Evolutionary conservation across 495 filamentous ascomycete species (phyloP).

Genomic region (Penicillium maclennaniae): DNA sequence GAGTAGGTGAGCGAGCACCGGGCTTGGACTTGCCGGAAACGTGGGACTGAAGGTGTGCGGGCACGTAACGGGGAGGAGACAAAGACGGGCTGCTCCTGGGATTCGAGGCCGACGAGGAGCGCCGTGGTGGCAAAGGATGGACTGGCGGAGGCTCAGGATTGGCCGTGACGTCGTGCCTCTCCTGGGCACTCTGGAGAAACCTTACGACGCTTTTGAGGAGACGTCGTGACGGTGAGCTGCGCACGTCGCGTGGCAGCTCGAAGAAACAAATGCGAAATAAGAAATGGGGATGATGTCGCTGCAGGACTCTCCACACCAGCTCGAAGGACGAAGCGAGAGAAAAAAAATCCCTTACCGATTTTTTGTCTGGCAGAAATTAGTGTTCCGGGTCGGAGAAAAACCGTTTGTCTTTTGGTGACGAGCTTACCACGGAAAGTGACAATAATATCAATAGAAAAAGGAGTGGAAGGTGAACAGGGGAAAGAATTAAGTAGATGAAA

Average conservation of each 20-base stretch:
- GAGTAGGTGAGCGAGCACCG: slow-evolving; percentile 45
- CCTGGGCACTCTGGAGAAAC: slow-evolving; percentile 54
- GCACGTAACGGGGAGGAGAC: slow-evolving; percentile 50
- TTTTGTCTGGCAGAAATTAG: slow-evolving; percentile 20
- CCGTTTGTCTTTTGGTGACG: not conserved
- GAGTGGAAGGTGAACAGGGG: not conserved
- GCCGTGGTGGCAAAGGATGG: slow-evolving; percentile 24
- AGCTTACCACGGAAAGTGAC: not conserved
- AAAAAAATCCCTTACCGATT: not conserved
- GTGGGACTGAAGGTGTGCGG: slow-evolving; percentile 60
- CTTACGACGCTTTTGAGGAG: slow-evolving; percentile 88
- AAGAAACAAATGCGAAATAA: slow-evolving; percentile 20
- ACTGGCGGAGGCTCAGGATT: slow-evolving; percentile 29
- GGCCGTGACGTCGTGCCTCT: slow-evolving; percentile 39
- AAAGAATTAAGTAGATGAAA: not conserved
- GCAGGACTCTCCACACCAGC: slow-evolving; percentile 1
- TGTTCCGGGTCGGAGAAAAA: slow-evolving; percentile 13
- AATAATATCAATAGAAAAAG: not conserved
- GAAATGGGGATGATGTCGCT: slow-evolving; percentile 6
- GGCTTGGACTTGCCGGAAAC: slow-evolving; percentile 41
- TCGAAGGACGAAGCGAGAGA: slow-evolving; percentile 11
- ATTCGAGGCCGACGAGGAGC: slow-evolving; percentile 30
- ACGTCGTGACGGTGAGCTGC: slow-evolving; percentile 83
- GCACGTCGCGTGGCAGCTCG: slow-evolving; percentile 48
- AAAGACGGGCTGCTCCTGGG: slow-evolving; percentile 32